Percentiles rank a stretch among this genome's conserved stretches.
phyloP scores from a whole-genome alignment of 2,329 filamentous ascomycete species.

The Trichoderma aggressivum region DNA sequence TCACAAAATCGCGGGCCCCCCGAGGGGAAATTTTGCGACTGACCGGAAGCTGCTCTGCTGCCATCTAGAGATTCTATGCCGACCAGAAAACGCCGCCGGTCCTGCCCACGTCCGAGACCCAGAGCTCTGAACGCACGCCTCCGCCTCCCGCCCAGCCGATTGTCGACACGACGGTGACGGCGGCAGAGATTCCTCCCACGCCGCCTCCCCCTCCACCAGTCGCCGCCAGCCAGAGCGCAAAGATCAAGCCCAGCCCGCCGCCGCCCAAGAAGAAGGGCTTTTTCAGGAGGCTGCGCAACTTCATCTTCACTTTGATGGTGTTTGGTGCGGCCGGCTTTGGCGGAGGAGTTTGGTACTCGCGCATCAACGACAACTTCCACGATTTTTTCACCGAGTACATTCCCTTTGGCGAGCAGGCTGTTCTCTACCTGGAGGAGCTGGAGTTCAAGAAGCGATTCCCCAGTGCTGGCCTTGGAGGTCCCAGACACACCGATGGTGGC shows the following conservation, averaged over 20 bases:
- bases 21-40: constrained; percentile 3
- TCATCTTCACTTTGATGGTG: constrained; percentile 72
- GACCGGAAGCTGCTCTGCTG: background rate
- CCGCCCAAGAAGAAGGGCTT: constrained; percentile 56
- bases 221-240: constrained; percentile 4
- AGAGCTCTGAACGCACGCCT: constrained; percentile 45
- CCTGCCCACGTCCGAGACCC: constrained; percentile 53
- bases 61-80: constrained; percentile 54
- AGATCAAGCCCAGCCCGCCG: constrained; percentile 28
- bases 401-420: constrained; percentile 89
- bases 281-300: constrained; percentile 70
- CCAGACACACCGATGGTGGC: constrained; percentile 53
- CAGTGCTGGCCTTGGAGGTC: constrained; percentile 43
- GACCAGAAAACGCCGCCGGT: constrained; percentile 51
- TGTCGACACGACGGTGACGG: constrained; percentile 20
- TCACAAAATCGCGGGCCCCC: background rate
- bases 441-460: constrained; percentile 86
- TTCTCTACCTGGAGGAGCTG: constrained; percentile 91
- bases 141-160: constrained; percentile 30
- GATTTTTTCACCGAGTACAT: constrained; percentile 98
- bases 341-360: constrained; percentile 87
- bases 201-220: constrained; percentile 11
- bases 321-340: constrained; percentile 76
- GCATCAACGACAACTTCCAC: constrained; percentile 95
- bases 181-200: constrained; percentile 17